A percentile compares a stretch with the other conserved stretches of the same genome.
Evolutionary conservation across 257 asterid species (phyloP).

Genomic region (Mentha longifolia): DNA sequence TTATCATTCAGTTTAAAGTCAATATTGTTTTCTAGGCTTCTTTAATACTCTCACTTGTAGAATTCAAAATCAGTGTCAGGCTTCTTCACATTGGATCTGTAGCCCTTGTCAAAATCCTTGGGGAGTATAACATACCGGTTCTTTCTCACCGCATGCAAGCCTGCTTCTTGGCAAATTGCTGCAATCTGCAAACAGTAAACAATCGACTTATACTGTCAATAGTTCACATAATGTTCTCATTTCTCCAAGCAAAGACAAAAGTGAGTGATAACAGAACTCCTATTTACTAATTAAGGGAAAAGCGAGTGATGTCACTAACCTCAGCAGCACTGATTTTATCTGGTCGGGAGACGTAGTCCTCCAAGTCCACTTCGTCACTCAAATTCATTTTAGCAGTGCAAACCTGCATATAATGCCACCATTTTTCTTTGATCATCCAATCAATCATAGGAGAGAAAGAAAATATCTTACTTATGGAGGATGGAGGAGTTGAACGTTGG

Average conservation of each 20-base stretch:
- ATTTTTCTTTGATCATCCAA: background rate
- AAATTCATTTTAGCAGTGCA: slow-evolving; percentile 92
- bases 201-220: background rate
- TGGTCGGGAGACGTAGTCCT: slow-evolving; percentile 90
- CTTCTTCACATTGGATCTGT: slow-evolving; percentile 90
- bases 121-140: slow-evolving; percentile 84
- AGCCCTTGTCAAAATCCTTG: slow-evolving; percentile 94
- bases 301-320: slow-evolving; percentile 42
- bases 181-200: slow-evolving; percentile 55
- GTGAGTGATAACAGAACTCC: background rate
- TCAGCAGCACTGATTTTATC: slow-evolving; percentile 95
- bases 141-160: slow-evolving; percentile 93
- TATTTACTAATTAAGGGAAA: background rate
- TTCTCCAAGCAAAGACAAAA: background rate
- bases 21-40: background rate
- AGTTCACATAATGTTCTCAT: background rate
- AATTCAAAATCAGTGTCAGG: slow-evolving; percentile 93
- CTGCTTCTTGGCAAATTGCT: slow-evolving; percentile 93
- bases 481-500: slow-evolving; percentile 13
- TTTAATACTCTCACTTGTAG: slow-evolving; percentile 54
- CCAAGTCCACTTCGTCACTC: slow-evolving; percentile 91
- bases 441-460: background rate
- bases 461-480: background rate
- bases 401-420: slow-evolving; percentile 52
- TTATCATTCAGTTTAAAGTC: background rate